Percentiles rank a stretch among this genome's conserved stretches.
These are phyloP conservation scores for Forsythia viridissima DNA, from an alignment of 257 asterid genomes.

Conservation along the genomic window DNA sequence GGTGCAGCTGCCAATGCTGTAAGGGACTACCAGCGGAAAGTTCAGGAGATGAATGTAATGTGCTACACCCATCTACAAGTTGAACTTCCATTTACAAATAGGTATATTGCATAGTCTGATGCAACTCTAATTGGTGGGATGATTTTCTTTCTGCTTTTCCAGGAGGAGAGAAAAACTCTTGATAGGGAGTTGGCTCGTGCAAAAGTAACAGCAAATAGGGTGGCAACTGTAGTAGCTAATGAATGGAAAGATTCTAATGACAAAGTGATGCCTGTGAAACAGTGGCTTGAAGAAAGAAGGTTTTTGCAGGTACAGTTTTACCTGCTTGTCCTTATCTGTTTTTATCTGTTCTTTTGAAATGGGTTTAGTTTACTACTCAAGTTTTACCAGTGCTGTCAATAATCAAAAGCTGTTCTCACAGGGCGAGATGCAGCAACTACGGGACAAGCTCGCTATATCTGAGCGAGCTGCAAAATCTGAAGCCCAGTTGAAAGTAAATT, in stretches of 20 bases:
- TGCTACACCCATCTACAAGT: background rate
- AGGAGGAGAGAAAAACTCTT: conserved; percentile 97
- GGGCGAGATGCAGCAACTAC: conserved; percentile 98
- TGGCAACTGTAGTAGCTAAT: conserved; percentile 97
- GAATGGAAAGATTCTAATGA: conserved; percentile 99
- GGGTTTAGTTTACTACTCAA: conserved; percentile 9
- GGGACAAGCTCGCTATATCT: conserved; percentile 83
- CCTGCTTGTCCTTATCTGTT: conserved; percentile 2
- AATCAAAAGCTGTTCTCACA: conserved; percentile 31
- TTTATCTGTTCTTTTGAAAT: conserved; percentile 2
- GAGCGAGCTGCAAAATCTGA: conserved; percentile 91
- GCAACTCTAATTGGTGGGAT: conserved; percentile 20
- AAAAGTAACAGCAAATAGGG: conserved; percentile 97
- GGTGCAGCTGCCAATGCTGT: conserved; percentile 99
- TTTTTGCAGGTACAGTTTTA: conserved; percentile 64
- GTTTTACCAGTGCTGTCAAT: conserved; percentile 3
- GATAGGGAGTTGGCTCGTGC: conserved; percentile 99
- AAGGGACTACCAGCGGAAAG: conserved; percentile 96
- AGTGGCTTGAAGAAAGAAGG: conserved; percentile 97
- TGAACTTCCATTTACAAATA: conserved; percentile 16
- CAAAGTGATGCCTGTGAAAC: conserved; percentile 98
- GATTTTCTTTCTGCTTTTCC: conserved; percentile 11
- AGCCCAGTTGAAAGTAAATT: conserved; percentile 82
- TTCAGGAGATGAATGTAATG: conserved; percentile 95
- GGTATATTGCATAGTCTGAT: conserved; percentile 18